Evolutionary conservation across 164 flowering plant genomes (phyloP).

Genomic region (Vitis cinerea): DNA sequence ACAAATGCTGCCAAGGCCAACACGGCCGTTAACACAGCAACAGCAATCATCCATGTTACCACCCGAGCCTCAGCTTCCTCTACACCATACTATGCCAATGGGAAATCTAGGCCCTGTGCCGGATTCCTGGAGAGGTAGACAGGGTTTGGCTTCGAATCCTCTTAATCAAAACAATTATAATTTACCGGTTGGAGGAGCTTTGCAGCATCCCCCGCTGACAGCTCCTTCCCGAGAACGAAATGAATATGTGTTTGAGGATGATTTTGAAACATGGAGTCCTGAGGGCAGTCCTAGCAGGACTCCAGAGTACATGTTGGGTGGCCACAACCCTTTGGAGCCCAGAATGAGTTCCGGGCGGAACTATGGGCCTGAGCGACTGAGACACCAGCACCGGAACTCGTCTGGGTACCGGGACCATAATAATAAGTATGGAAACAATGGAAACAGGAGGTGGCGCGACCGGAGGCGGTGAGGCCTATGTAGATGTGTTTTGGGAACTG

Average conservation of each 20-base stretch:
- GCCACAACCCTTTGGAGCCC: conserved; percentile 16
- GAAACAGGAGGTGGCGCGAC: conserved; percentile 40
- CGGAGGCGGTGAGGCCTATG: conserved; percentile 16
- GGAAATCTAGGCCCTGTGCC: conserved; percentile 21
- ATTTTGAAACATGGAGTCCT: conserved; percentile 61
- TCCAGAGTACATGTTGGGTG: conserved; percentile 20
- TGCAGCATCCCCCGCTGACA: conserved; percentile 11
- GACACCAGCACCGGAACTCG: conserved; percentile 30
- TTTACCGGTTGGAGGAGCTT: conserved; percentile 14
- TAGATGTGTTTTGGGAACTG: too few species aligned
- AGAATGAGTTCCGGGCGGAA: conserved; percentile 25
- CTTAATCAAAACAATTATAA: conserved; percentile 31
- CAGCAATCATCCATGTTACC: conserved; percentile 2
- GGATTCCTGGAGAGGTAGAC: conserved; percentile 30
- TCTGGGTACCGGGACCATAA: conserved; percentile 27
- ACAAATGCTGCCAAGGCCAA: conserved; percentile 1
- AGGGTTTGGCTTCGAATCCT: conserved; percentile 21
- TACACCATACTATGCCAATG: conserved; percentile 8
- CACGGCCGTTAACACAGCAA: conserved; percentile 8
- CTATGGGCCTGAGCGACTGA: conserved; percentile 34
- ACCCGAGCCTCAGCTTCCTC: conserved; percentile 16
- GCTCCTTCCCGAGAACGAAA: conserved; percentile 34
- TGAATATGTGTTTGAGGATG: conserved; percentile 32
- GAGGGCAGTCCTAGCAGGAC: conserved; percentile 43
- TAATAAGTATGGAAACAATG: conserved; percentile 34